Evolutionary conservation across 768 basidiomycete genomes (phyloP).

Genomic region (Lactarius indigo): DNA sequence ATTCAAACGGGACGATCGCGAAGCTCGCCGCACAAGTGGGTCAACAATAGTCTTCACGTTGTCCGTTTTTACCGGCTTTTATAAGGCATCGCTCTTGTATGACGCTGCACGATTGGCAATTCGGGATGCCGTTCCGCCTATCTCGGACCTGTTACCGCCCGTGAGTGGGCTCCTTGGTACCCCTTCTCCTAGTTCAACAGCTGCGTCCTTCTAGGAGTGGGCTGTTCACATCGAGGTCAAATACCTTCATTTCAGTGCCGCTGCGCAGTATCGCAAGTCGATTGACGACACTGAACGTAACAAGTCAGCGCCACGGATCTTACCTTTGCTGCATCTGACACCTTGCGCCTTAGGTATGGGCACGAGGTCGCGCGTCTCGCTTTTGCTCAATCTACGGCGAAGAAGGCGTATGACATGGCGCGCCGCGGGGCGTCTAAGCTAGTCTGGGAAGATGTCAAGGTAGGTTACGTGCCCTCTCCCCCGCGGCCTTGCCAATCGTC

Average conservation of each 20-base stretch:
- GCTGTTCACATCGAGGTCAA: slow-evolving; percentile 79
- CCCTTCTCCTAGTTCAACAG: background rate
- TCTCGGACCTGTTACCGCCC: slow-evolving; percentile 45
- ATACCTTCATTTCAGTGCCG: slow-evolving; percentile 79
- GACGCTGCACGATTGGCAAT: slow-evolving; percentile 19
- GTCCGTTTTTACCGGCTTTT: background rate
- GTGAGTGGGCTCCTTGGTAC: slow-evolving; percentile 38
- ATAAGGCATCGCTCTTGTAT: slow-evolving; percentile 26
- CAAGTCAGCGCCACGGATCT: slow-evolving; percentile 42
- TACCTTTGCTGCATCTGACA: slow-evolving; percentile 1
- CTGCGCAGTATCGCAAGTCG: slow-evolving; percentile 84
- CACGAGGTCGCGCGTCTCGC: slow-evolving; percentile 76
- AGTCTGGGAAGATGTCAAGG: slow-evolving; percentile 79
- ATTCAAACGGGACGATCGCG: slow-evolving; percentile 24
- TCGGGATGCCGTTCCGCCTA: slow-evolving; percentile 19
- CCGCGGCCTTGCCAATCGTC: background rate
- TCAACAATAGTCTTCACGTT: background rate
- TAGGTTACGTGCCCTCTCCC: slow-evolving; percentile 31
- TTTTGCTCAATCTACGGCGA: slow-evolving; percentile 62
- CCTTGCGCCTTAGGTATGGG: slow-evolving; percentile 63
- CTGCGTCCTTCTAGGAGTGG: slow-evolving; percentile 58
- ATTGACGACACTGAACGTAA: slow-evolving; percentile 81
- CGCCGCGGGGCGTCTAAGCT: slow-evolving; percentile 57
- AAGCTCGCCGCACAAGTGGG: slow-evolving; percentile 23
- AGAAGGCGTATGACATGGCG: slow-evolving; percentile 65